These are phyloP conservation scores for Xylaria sp. DNA, from an alignment of 2,329 filamentous ascomycete genomes.

Conservation along the genomic window DNA sequence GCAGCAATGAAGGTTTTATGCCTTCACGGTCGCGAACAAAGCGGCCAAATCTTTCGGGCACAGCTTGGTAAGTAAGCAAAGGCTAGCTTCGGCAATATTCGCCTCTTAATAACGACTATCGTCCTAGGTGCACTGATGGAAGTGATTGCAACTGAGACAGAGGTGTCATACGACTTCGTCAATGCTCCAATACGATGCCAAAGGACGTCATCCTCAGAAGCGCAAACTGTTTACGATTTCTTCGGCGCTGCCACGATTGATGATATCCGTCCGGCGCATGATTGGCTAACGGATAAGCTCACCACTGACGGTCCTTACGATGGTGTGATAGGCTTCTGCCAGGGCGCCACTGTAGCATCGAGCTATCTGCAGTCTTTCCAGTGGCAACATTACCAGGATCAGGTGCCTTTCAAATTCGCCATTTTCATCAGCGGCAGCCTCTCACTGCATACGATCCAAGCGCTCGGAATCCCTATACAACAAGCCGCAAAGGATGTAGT, in stretches of 20 bases:
- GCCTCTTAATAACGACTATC: not conserved
- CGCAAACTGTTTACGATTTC: constrained; percentile 24
- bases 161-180: constrained; percentile 33
- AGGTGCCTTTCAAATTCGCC: constrained; percentile 46
- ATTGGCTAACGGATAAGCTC: constrained; percentile 45
- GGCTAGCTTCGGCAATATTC: not conserved
- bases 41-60: constrained; percentile 18
- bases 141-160: constrained; percentile 12
- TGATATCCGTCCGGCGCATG: constrained; percentile 43
- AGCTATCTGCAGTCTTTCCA: constrained; percentile 49
- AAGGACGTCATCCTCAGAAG: not conserved
- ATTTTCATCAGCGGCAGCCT: constrained; percentile 49
- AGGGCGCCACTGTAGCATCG: constrained; percentile 46
- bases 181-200: constrained; percentile 29
- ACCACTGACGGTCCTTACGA: constrained; percentile 36
- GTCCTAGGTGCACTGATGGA: constrained; percentile 2
- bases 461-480: constrained; percentile 44
- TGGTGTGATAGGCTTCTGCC: constrained; percentile 36
- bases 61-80: constrained; percentile 30
- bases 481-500: constrained; percentile 38
- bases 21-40: constrained; percentile 28
- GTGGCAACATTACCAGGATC: constrained; percentile 37
- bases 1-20: constrained; percentile 30
- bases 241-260: constrained; percentile 30
- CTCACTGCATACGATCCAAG: constrained; percentile 37